phyloP scores from a whole-genome alignment of 805 yeast species.

The Zygosaccharomyces lentus region DNA sequence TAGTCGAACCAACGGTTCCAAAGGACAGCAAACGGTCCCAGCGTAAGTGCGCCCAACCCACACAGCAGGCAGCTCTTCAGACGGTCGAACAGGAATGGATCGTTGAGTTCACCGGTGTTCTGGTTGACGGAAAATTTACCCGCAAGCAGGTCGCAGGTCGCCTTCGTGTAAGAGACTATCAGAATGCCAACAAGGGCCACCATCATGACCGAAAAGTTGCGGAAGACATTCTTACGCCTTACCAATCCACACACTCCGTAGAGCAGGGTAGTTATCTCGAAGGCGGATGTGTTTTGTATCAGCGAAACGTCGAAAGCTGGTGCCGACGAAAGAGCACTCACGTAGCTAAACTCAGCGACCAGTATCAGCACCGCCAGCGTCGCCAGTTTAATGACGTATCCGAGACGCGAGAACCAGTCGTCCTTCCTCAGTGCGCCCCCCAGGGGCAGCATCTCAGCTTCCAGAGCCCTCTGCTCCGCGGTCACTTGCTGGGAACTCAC shows the following conservation, averaged over 20 bases:
- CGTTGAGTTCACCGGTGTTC: slow-evolving; percentile 34
- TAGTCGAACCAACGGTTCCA: slow-evolving; percentile 30
- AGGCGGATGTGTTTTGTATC: slow-evolving; percentile 31
- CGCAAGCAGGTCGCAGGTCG: slow-evolving; percentile 32
- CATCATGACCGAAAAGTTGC: slow-evolving; percentile 30
- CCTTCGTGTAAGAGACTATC: slow-evolving; percentile 33
- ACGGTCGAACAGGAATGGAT: slow-evolving; percentile 36
- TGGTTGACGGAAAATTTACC: slow-evolving; percentile 33
- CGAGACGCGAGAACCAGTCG: background rate
- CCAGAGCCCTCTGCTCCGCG: slow-evolving; percentile 1
- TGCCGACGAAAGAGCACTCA: slow-evolving; percentile 25
- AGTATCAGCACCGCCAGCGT: slow-evolving; percentile 20
- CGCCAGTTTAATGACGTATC: slow-evolving; percentile 18
- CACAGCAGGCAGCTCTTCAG: slow-evolving; percentile 33
- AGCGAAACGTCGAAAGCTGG: slow-evolving; percentile 34
- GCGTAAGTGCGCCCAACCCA: slow-evolving; percentile 31
- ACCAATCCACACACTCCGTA: slow-evolving; percentile 32
- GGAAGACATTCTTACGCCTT: slow-evolving; percentile 23
- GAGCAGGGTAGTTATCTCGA: slow-evolving; percentile 33
- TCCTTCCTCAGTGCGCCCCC: background rate
- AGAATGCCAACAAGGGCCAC: slow-evolving; percentile 28
- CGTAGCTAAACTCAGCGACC: slow-evolving; percentile 22
- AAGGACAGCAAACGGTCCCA: slow-evolving; percentile 33
- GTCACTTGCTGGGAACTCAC: background rate
- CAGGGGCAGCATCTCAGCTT: slow-evolving; percentile 7